Percentiles rank a stretch among this genome's conserved stretches.
Conservation (phyloP, 306 rosid genomes). For the Lathyrus aphaca region DNA sequence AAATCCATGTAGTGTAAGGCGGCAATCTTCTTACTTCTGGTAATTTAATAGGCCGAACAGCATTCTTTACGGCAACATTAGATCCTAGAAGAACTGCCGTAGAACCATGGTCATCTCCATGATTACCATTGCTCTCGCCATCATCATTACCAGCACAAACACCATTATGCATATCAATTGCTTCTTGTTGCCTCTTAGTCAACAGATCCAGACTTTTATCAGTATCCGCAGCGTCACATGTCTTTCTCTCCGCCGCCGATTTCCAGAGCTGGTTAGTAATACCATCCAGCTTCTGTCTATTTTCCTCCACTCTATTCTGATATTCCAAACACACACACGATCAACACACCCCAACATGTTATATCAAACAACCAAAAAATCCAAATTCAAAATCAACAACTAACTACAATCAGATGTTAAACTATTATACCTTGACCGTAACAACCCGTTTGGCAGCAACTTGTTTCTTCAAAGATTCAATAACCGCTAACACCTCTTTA, state of each 20-base stretch:
- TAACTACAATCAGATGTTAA: constrained; percentile 18
- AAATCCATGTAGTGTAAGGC: constrained; percentile 97
- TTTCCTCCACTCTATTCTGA: constrained; percentile 87
- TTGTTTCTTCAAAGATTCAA: constrained; percentile 81
- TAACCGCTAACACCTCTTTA: constrained; percentile 61
- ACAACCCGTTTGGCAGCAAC: constrained; percentile 62
- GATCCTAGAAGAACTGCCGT: constrained; percentile 96
- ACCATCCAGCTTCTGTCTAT: constrained; percentile 67
- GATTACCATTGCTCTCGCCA: constrained; percentile 57
- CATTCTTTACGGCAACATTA: constrained; percentile 86
- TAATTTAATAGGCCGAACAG: constrained; percentile 91
- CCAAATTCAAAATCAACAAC: constrained; percentile 30
- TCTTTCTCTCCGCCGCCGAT: constrained; percentile 67
- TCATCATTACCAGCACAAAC: constrained; percentile 63
- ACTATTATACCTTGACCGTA: constrained; percentile 62
- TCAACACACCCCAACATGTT: background rate
- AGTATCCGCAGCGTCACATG: constrained; percentile 35
- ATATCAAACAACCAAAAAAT: constrained; percentile 7
- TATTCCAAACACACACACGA: constrained; percentile 19
- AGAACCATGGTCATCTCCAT: constrained; percentile 75
- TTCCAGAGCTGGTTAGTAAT: constrained; percentile 59
- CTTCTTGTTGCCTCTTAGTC: constrained; percentile 84
- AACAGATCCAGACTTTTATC: constrained; percentile 61
- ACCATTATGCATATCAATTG: constrained; percentile 83
- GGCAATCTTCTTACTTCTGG: constrained; percentile 83